Evolutionary conservation across 1,284 basidiomycete genomes (phyloP).

Genomic region (Omphalotus olearius): DNA sequence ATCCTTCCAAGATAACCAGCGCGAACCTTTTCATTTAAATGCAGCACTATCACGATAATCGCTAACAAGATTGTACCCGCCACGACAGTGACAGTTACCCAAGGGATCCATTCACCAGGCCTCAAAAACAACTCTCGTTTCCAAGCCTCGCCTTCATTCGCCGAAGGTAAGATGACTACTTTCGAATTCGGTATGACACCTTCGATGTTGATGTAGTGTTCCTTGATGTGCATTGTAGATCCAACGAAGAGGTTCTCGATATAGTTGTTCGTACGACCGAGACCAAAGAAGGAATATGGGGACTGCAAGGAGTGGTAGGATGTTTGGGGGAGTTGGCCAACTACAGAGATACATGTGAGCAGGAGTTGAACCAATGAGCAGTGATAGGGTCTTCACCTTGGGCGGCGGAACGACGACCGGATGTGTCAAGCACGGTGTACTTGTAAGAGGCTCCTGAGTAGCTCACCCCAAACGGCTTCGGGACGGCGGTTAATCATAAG

Average conservation of each 20-base stretch:
- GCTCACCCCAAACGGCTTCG: constrained; percentile 87
- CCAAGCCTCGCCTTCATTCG: constrained; percentile 62
- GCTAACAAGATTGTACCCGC: constrained; percentile 74
- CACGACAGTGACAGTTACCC: constrained; percentile 87
- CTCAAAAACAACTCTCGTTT: constrained; percentile 87
- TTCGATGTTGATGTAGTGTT: constrained; percentile 88
- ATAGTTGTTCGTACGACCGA: constrained; percentile 99
- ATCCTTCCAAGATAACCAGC: constrained; percentile 3
- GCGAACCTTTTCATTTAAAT: constrained; percentile 87
- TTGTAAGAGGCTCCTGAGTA: constrained; percentile 96
- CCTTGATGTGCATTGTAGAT: constrained; percentile 66
- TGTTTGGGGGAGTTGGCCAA: constrained; percentile 90
- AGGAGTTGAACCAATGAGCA: constrained; percentile 3
- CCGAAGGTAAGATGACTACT: constrained; percentile 88
- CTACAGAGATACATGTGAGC: constrained; percentile 33
- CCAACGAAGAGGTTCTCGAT: constrained; percentile 96
- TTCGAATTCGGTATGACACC: constrained; percentile 98
- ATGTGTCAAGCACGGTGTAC: constrained; percentile 93
- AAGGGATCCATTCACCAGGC: constrained; percentile 97
- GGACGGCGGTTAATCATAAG: constrained; percentile 9
- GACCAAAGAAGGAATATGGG: constrained; percentile 94
- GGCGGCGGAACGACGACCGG: constrained; percentile 86
- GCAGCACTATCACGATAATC: constrained; percentile 81
- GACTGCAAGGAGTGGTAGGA: constrained; percentile 86
- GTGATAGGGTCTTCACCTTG: constrained; percentile 50